Evolutionary conservation across 768 basidiomycete species (phyloP).

Genomic region (Hemileccinum impolitum): DNA sequence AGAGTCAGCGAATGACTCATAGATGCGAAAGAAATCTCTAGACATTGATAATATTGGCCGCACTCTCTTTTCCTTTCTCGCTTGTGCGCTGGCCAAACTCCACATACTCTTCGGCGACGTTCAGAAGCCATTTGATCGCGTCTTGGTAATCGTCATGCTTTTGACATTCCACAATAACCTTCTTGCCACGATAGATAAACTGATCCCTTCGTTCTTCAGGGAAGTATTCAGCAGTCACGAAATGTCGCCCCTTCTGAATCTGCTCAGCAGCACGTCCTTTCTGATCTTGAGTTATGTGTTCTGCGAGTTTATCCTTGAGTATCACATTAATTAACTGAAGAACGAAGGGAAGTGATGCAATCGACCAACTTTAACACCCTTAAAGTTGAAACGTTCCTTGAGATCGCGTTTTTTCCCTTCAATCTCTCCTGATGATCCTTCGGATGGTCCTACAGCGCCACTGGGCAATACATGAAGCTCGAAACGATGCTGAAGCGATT

Average conservation of each 20-base stretch:
- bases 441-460: slow-evolving; percentile 23
- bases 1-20: slow-evolving; percentile 13
- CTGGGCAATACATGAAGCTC: not conserved
- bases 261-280: slow-evolving; percentile 55
- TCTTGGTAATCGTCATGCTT: slow-evolving; percentile 89
- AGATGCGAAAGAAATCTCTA: not conserved
- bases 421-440: slow-evolving; percentile 25
- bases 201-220: slow-evolving; percentile 88
- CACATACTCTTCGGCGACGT: slow-evolving; percentile 60
- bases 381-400: slow-evolving; percentile 30
- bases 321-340: slow-evolving; percentile 1
- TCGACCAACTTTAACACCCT: slow-evolving; percentile 28
- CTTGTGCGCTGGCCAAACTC: slow-evolving; percentile 44
- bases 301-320: slow-evolving; percentile 41
- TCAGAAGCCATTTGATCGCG: slow-evolving; percentile 70
- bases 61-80: slow-evolving; percentile 31
- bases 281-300: slow-evolving; percentile 67
- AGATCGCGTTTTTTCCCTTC: slow-evolving; percentile 37
- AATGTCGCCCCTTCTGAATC: slow-evolving; percentile 56
- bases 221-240: slow-evolving; percentile 81
- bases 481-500: too few species aligned
- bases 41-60: slow-evolving; percentile 13
- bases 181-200: slow-evolving; percentile 91
- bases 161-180: slow-evolving; percentile 91
- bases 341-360: not conserved